Percentiles rank a stretch among this genome's conserved stretches.
phyloP scores from a whole-genome alignment of 495 filamentous ascomycete species.

The Tuber calosporum region DNA sequence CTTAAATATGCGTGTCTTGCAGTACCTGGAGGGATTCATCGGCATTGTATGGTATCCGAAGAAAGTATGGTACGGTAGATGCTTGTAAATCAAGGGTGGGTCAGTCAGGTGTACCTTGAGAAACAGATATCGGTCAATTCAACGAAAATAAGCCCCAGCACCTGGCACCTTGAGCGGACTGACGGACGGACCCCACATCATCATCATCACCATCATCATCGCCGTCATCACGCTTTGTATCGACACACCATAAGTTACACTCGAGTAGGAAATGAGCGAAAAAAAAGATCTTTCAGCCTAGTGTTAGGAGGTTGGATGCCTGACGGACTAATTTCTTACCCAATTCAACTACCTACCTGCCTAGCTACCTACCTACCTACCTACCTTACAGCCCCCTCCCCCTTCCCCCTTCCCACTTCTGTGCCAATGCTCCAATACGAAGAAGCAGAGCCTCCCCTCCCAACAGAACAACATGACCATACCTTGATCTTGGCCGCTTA shows the following conservation, averaged over 20 bases:
- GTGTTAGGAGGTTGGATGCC: background rate
- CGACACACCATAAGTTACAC: background rate
- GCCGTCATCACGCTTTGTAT: background rate
- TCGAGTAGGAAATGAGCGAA: background rate
- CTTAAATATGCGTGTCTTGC: background rate
- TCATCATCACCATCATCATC: background rate
- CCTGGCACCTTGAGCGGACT: background rate
- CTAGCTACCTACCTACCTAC: too few relatives aligned
- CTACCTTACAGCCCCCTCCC: background rate
- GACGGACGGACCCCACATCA: background rate
- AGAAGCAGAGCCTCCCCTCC: background rate
- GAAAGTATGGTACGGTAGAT: background rate
- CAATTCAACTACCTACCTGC: background rate
- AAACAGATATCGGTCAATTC: background rate
- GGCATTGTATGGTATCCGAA: background rate
- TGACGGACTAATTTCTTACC: background rate
- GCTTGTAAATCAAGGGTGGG: background rate
- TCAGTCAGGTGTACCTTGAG: conserved; percentile 3
- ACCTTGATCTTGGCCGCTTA: background rate
- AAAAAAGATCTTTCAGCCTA: background rate
- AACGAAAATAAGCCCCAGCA: background rate
- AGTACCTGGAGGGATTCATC: background rate
- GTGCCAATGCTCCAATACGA: background rate
- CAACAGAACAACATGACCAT: background rate
- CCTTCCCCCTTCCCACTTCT: background rate